Conservation (phyloP, 2,329 filamentous ascomycete genomes). For the Xylaria sp. region DNA sequence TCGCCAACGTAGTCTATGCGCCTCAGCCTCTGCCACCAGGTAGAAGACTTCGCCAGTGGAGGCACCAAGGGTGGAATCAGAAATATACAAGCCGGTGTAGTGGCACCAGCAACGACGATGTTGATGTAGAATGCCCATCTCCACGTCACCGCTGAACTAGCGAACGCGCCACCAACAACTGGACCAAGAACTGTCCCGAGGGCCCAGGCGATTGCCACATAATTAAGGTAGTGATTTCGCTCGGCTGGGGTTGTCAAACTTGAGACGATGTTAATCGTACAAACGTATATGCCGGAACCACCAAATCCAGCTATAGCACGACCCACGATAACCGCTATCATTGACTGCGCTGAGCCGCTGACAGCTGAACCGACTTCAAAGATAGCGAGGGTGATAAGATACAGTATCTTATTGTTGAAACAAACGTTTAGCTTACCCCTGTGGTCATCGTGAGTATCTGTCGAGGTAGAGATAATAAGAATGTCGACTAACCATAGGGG, state of each 20-base stretch:
- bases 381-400: conserved; percentile 28
- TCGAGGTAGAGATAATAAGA: conserved; percentile 45
- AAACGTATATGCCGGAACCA: conserved; percentile 35
- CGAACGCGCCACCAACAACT: conserved; percentile 54
- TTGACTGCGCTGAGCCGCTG: conserved; percentile 41
- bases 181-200: conserved; percentile 48
- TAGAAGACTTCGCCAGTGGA: background rate
- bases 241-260: conserved; percentile 40
- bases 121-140: conserved; percentile 63
- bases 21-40: background rate
- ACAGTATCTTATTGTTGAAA: conserved; percentile 52
- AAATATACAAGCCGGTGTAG: conserved; percentile 40
- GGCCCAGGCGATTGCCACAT: conserved; percentile 44
- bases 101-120: conserved; percentile 51
- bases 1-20: background rate
- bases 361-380: conserved; percentile 42
- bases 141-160: conserved; percentile 49
- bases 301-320: conserved; percentile 22
- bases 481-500: conserved; percentile 41
- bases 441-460: conserved; percentile 10
- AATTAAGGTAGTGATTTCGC: conserved; percentile 41
- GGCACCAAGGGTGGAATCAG: background rate
- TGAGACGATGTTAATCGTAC: conserved; percentile 39
- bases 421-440: conserved; percentile 10
- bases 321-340: conserved; percentile 35